These are phyloP conservation scores for Saturnispora silvae DNA, from an alignment of 805 yeast genomes.

Conservation along the genomic window DNA sequence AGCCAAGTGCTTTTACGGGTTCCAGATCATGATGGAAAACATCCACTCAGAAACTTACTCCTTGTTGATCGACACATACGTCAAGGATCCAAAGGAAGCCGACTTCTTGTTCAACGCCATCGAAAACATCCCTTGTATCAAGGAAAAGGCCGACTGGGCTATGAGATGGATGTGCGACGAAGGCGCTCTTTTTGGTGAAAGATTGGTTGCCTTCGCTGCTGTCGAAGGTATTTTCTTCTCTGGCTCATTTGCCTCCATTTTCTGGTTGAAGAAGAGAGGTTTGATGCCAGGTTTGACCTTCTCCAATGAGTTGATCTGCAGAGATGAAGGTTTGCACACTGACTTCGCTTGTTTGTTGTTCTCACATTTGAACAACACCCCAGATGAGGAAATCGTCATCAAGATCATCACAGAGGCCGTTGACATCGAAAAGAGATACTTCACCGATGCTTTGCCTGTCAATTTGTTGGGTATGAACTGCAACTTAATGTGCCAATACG, in stretches of 20 bases:
- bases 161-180: constrained; percentile 90
- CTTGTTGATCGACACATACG: constrained; percentile 84
- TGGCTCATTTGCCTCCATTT: constrained; percentile 96
- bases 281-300: constrained; percentile 98
- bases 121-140: constrained; percentile 91
- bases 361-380: constrained; percentile 87
- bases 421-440: constrained; percentile 83
- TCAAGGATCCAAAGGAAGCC: constrained; percentile 91
- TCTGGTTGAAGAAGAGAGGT: constrained; percentile 98
- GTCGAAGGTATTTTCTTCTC: constrained; percentile 98
- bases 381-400: constrained; percentile 67
- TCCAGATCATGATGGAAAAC: constrained; percentile 99
- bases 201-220: constrained; percentile 96
- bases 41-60: constrained; percentile 97
- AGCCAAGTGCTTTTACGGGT: constrained; percentile 97
- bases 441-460: constrained; percentile 91
- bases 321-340: constrained; percentile 98
- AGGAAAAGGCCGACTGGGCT: constrained; percentile 98
- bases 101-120: constrained; percentile 89
- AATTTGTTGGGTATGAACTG: constrained; percentile 92
- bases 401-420: constrained; percentile 93
- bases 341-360: constrained; percentile 95
- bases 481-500: constrained; percentile 92
- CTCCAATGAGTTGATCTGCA: constrained; percentile 93
- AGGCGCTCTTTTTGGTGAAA: constrained; percentile 85